Evolutionary conservation across 140 eudicot genomes (phyloP), one percentile per base, ranked within the genome.

Genomic region (Stevia rebaudiana): DNA sequence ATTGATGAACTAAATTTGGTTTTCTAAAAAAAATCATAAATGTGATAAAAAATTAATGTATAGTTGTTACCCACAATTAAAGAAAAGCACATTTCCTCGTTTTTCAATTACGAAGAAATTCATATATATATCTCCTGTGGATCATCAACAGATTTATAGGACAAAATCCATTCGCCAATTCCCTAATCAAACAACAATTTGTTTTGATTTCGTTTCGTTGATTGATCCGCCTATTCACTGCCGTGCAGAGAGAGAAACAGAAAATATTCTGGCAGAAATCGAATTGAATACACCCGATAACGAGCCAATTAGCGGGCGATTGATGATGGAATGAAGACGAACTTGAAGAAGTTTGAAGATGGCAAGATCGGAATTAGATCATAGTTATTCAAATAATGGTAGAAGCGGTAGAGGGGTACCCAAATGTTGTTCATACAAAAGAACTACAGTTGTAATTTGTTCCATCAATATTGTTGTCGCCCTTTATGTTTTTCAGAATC

Each of bases 341-440:
- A 73, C 75, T 66, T 77, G 78, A 68, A 28, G 68, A 67, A 74
- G 67, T 64, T 54, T 69, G 16, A 42, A 81, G 71, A 87, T 87
- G 95, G 95, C 80, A 76, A 82, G 94, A 60, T 39, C 78, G 65
- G 87, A 81, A 76, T 79, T 74, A 80, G 81, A 74, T 70, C 74
- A 69, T 16, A 69, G 49, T 63, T 73, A 69, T 67, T 72, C 71
- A 23, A 73, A 61, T 35, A 78, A 71, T 24, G 87, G 95, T 10
- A 84, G 91, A 74, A 77, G 68, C 7, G 65, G 74, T 31, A 81
- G 86, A 44, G 81, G 88, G 63, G 83, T 79, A 1, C 47, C 68
- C 59, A 78, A 74, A 76, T 76, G 90, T 70, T 85, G 92, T 83
- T 85, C 97, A 0, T 88, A 88, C 74, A 92, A 89, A 80, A 53